Evolutionary conservation across 2,329 filamentous ascomycete genomes (phyloP).

Genomic region (Monilinia aucupariae): DNA sequence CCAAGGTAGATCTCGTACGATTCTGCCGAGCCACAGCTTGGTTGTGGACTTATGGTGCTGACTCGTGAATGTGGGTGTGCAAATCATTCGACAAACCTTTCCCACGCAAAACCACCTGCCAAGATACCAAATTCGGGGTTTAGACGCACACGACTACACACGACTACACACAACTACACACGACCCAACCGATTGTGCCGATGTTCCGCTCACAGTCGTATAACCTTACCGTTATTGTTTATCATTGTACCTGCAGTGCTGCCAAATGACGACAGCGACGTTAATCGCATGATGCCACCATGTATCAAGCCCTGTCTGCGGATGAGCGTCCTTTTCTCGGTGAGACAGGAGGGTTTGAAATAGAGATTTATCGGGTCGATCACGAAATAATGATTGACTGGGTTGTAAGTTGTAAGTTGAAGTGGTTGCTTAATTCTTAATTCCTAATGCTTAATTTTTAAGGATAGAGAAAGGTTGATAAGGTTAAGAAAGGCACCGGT

Average conservation of each 20-base stretch:
- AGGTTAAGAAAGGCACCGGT: too few species aligned
- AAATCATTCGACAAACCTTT: not conserved
- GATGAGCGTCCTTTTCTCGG: not conserved
- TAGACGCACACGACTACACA: not conserved
- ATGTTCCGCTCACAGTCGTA: not conserved
- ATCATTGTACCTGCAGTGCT: not conserved
- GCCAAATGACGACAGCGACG: constrained; percentile 5
- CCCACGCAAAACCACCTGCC: not conserved
- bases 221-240: not conserved
- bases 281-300: not conserved
- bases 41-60: not conserved
- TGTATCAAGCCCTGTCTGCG: not conserved
- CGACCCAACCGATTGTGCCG: not conserved
- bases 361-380: not conserved
- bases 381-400: not conserved
- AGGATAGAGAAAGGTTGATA: too few species aligned
- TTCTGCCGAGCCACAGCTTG: not conserved
- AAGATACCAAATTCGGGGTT: not conserved
- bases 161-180: too few species aligned
- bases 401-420: too few species aligned
- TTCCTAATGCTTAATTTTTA: too few species aligned
- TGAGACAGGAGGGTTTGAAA: not conserved
- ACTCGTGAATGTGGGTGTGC: not conserved
- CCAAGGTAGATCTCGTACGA: not conserved
- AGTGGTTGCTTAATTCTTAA: too few species aligned